Evolutionary conservation across 108 stramenopile genomes (phyloP), one percentile per base, ranked within the genome.

Genomic region (Thalassiosira profunda): DNA sequence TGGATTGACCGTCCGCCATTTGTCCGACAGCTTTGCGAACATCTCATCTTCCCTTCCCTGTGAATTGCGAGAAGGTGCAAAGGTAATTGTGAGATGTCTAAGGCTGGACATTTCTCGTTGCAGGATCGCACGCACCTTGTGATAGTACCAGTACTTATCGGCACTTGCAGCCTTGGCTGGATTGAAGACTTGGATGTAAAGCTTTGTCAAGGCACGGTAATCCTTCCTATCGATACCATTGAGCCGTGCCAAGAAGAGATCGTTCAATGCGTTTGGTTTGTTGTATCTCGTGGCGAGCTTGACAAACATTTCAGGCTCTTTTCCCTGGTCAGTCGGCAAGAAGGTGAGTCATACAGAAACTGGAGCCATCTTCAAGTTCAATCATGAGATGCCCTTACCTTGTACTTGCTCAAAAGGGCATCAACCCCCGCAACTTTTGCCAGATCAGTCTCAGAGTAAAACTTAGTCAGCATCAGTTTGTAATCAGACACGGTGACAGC

Each of bases 391-490:
- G 45, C 25, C 7, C 74, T 58, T 35, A 82, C 86, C 76, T 82
- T 80, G 79, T 90, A 93, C 60, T 91, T 96, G 63, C 69, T 56
- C 45, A 96, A 74, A 10, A 38, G 56, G 18, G 58, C 58, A 0
- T 70, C 72, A 31, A 93, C 86, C 15, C 88, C 84, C n/a, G 51
- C 57, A 18, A 93, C 26, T 70, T 91, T 96, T 5, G 74, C 53
- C 4, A 92, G 77, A 24, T 87, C 83, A 71, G 90, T 67, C 20
- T 79, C 74, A 24, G 82, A 41, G 66, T 87, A 92, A 45, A 96
- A 93, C 15, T 75, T 56, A 4, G 69, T 88, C 42, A 95, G 52
- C 3, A 90, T 63, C 24, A 51, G 21, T 18, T 69, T 59, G 73
- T 89, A 95, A 76, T 92, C 84, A 36, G n/a, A n/a, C n/a, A n/a